These are phyloP conservation scores for Neurospora hispaniola DNA, from an alignment of 495 filamentous ascomycete species.

Conservation along the genomic window DNA sequence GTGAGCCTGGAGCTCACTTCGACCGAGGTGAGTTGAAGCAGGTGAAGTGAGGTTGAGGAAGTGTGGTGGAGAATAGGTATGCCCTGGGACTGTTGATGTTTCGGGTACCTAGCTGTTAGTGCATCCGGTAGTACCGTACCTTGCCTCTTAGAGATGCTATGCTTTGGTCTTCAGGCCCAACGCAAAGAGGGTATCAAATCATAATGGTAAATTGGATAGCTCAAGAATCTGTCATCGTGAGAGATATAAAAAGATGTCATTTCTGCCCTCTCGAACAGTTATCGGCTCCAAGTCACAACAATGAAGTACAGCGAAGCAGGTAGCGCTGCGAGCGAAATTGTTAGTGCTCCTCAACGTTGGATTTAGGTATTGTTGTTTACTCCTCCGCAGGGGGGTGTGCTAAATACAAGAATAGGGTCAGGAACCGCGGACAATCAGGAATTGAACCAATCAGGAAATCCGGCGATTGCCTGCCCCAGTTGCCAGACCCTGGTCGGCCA, in stretches of 20 bases:
- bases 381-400: not conserved
- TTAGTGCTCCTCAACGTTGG: not conserved
- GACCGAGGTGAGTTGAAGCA: not conserved
- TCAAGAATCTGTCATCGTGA: not conserved
- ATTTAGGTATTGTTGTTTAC: not conserved
- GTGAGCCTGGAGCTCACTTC: not conserved
- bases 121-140: not conserved
- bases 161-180: not conserved
- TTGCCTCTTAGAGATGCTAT: not conserved
- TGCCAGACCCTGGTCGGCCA: not conserved
- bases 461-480: not conserved
- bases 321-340: not conserved
- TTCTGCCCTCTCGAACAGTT: not conserved
- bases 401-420: not conserved
- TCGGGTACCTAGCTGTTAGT: not conserved
- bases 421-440: not conserved
- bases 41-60: not conserved
- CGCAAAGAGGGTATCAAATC: not conserved
- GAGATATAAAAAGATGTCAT: not conserved
- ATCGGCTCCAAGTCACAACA: not conserved
- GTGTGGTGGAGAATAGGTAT: not conserved
- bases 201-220: accelerated
- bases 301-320: not conserved
- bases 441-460: not conserved
- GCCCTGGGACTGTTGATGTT: not conserved